A percentile compares a stretch with the other conserved stretches of the same genome.
Evolutionary conservation across 768 basidiomycete genomes (phyloP).

Genomic region (Roridomyces roridus): DNA sequence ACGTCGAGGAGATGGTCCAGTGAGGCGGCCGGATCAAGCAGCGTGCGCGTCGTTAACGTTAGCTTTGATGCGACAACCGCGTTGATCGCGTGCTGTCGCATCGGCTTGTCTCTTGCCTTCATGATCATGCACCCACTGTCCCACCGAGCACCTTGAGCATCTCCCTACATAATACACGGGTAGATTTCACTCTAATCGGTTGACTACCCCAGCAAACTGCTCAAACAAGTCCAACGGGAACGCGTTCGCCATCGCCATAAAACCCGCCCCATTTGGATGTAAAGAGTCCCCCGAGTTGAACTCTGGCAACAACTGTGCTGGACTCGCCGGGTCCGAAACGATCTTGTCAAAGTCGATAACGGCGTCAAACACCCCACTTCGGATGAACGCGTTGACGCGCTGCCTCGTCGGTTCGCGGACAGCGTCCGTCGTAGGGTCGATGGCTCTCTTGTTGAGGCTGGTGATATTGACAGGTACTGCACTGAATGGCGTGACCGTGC

Average conservation of each 20-base stretch:
- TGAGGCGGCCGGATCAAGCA: too few relatives aligned
- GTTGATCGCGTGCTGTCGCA: too few relatives aligned
- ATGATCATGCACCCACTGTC: too few relatives aligned
- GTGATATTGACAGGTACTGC: too few relatives aligned
- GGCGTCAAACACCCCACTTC: slow-evolving; percentile 54
- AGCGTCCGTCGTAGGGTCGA: slow-evolving; percentile 41
- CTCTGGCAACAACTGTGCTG: slow-evolving; percentile 40
- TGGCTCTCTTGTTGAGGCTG: slow-evolving; percentile 31
- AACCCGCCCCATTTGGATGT: slow-evolving; percentile 55
- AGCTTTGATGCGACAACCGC: too few relatives aligned
- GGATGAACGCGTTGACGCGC: slow-evolving; percentile 50
- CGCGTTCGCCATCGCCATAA: slow-evolving; percentile 45
- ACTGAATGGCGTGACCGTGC: slow-evolving; percentile 58
- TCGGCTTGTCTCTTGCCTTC: too few relatives aligned
- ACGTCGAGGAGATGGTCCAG: too few relatives aligned
- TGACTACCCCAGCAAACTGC: slow-evolving; percentile 32
- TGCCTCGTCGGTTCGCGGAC: slow-evolving; percentile 47
- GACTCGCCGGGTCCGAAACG: slow-evolving; percentile 43
- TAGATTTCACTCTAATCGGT: not conserved
- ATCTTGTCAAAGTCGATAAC: slow-evolving; percentile 55
- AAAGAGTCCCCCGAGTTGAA: slow-evolving; percentile 54
- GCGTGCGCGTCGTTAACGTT: too few relatives aligned
- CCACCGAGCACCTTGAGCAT: too few relatives aligned
- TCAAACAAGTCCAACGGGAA: slow-evolving; percentile 48
- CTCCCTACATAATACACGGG: not conserved